Conservation (phyloP, 2,329 filamentous ascomycete species). For the Meredithiella fracta region DNA sequence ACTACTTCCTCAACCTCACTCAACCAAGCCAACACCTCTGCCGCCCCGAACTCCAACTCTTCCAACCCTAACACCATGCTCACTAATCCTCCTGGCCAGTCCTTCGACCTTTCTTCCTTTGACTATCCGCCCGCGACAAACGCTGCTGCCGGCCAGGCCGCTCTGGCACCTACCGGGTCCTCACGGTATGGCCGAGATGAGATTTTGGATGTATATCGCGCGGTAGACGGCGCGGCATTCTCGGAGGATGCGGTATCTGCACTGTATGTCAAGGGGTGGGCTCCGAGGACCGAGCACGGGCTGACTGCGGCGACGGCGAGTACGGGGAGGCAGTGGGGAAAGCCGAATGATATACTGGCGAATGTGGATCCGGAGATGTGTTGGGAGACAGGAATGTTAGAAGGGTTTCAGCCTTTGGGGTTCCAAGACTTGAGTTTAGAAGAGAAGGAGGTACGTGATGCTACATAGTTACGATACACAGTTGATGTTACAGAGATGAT, state of each 20-base stretch:
- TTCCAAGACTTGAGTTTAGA: constrained; percentile 51
- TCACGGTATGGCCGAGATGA: constrained; percentile 64
- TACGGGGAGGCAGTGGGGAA: constrained; percentile 52
- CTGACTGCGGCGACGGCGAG: neutral
- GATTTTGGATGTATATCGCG: constrained; percentile 52
- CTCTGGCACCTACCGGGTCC: constrained; percentile 25
- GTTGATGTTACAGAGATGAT: neutral
- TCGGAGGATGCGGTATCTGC: constrained; percentile 1
- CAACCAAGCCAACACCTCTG: constrained; percentile 25
- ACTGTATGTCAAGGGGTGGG: constrained; percentile 63
- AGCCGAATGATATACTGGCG: constrained; percentile 54
- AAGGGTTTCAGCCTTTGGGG: constrained; percentile 52
- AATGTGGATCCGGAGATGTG: constrained; percentile 77
- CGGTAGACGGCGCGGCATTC: constrained; percentile 31
- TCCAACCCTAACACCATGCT: neutral
- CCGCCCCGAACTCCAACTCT: constrained; percentile 20
- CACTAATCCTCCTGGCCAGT: neutral
- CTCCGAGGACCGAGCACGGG: constrained; percentile 41
- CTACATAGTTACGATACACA: neutral
- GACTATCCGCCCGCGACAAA: constrained; percentile 17
- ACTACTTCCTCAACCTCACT: constrained; percentile 37
- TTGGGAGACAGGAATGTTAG: constrained; percentile 51
- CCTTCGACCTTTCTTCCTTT: constrained; percentile 18
- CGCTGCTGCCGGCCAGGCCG: constrained; percentile 16
- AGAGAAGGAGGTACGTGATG: constrained; percentile 37